These are phyloP conservation scores for Ophiostoma ips DNA, from an alignment of 2,329 filamentous ascomycete species.

Conservation along the genomic window DNA sequence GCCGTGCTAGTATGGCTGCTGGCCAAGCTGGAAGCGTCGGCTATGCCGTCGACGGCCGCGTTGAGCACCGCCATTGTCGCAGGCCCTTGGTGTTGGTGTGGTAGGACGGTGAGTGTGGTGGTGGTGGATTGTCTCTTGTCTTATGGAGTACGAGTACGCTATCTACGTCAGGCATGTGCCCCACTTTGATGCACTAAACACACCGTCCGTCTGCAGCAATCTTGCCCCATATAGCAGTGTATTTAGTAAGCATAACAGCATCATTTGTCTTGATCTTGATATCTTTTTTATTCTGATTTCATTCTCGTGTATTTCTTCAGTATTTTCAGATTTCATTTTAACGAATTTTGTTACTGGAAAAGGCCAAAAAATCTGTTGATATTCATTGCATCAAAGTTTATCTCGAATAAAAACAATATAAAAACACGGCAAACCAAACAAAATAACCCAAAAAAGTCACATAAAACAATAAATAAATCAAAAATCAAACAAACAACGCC, in stretches of 20 bases:
- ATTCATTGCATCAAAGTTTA: too few relatives aligned
- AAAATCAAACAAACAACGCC: not conserved
- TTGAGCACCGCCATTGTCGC: slow-evolving; percentile 8
- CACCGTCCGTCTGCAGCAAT: too few relatives aligned
- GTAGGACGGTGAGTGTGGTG: not conserved
- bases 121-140: not conserved
- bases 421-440: not conserved
- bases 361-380: too few relatives aligned
- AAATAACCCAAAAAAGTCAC: not conserved
- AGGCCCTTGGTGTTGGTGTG: not conserved
- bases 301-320: too few relatives aligned
- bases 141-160: not conserved
- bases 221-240: too few relatives aligned
- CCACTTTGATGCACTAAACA: too few relatives aligned
- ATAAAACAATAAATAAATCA: not conserved
- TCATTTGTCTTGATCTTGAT: too few relatives aligned
- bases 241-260: too few relatives aligned
- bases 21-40: slow-evolving; percentile 11
- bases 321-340: too few relatives aligned
- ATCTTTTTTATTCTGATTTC: too few relatives aligned
- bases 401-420: too few relatives aligned
- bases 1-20: slow-evolving; percentile 12
- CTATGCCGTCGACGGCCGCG: slow-evolving; percentile 2
- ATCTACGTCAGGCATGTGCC: not conserved
- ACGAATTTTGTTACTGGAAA: too few relatives aligned